A percentile compares a stretch with the other conserved stretches of the same genome.
Evolutionary conservation across 2,329 filamentous ascomycete genomes (phyloP).

Genomic region (Elsinoe perseae): DNA sequence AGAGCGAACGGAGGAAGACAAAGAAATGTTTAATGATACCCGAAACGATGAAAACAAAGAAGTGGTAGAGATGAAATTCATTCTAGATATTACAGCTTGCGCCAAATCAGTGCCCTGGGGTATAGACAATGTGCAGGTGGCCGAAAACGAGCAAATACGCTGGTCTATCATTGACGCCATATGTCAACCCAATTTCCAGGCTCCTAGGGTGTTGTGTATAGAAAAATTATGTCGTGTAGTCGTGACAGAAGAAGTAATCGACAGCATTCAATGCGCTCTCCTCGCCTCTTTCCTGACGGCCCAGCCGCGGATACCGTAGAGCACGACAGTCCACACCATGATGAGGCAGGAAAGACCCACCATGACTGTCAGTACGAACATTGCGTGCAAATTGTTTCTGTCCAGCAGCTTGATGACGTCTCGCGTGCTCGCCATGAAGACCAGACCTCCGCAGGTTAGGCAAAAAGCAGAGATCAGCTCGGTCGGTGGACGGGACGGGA

Average conservation of each 20-base stretch:
- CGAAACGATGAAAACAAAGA: not conserved
- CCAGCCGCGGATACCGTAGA: slow-evolving; percentile 83
- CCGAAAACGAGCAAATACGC: not conserved
- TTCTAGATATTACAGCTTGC: not conserved
- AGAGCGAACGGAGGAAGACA: not conserved
- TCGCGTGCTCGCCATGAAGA: slow-evolving; percentile 84
- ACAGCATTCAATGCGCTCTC: not conserved
- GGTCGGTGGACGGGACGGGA: slow-evolving; percentile 78
- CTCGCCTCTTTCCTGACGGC: slow-evolving; percentile 42
- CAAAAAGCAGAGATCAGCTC: slow-evolving; percentile 85
- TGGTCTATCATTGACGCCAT: not conserved
- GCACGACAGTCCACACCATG: slow-evolving; percentile 74
- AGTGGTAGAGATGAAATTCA: not conserved
- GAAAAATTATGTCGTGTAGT: not conserved
- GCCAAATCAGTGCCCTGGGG: not conserved
- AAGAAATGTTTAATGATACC: not conserved
- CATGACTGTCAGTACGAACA: slow-evolving; percentile 86
- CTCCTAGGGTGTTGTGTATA: slow-evolving; percentile 9
- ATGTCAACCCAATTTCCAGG: not conserved
- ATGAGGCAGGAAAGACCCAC: slow-evolving; percentile 75
- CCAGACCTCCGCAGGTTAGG: slow-evolving; percentile 73
- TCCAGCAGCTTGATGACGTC: slow-evolving; percentile 67
- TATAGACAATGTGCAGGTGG: slow-evolving; percentile 8
- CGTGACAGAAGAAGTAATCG: too few relatives aligned
- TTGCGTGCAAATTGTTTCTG: slow-evolving; percentile 68